Conservation (phyloP, 768 basidiomycete genomes). For the Peribolospora baueri region DNA sequence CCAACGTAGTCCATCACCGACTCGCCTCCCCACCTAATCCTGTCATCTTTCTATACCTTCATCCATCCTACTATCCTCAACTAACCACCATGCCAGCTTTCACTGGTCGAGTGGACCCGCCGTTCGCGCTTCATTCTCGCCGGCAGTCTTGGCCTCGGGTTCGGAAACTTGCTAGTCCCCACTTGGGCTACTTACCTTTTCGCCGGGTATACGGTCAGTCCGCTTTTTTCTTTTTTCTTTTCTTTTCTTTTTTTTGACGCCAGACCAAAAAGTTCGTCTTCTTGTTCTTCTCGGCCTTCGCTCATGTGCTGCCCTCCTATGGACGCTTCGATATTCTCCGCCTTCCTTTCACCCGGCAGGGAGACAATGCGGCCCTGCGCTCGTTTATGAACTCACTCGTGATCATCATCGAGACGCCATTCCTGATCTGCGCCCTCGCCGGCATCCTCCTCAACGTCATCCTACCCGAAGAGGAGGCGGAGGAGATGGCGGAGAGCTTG, state of each 20-base stretch:
- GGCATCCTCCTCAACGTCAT: constrained; percentile 36
- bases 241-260: background rate
- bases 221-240: constrained; percentile 17
- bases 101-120: constrained; percentile 22
- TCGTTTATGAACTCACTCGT: constrained; percentile 55
- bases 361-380: constrained; percentile 26
- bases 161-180: constrained; percentile 45
- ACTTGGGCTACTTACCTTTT: constrained; percentile 45
- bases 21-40: no score
- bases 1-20: constrained; percentile 8
- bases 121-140: constrained; percentile 22
- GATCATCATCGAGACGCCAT: constrained; percentile 57
- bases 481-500: no score
- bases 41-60: background rate
- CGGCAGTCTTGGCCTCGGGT: constrained; percentile 40
- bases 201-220: constrained; percentile 19
- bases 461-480: constrained; percentile 20
- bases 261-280: constrained; percentile 19
- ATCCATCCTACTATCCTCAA: constrained; percentile 23
- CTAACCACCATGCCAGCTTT: constrained; percentile 26
- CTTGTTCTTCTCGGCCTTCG: background rate
- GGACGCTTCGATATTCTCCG: no score
- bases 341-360: background rate
- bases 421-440: constrained; percentile 35
- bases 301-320: no score